Percentiles rank a stretch among this genome's conserved stretches.
Conservation (phyloP, 176 grass and related monocot genomes). For the Cenchrus fungigraminus region DNA sequence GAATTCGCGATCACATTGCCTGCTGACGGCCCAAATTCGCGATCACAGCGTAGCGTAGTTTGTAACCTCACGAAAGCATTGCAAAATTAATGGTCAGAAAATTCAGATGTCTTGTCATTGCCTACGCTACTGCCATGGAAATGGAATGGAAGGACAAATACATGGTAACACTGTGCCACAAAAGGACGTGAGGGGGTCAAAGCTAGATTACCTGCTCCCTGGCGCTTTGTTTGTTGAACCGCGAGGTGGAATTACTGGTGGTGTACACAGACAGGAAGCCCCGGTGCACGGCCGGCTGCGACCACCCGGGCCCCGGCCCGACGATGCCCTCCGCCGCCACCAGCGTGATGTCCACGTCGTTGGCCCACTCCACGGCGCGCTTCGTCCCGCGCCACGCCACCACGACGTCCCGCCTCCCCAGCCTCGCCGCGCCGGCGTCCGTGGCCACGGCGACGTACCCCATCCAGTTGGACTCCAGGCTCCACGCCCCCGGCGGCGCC, state of each 20-base stretch:
- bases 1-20: neutral
- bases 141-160: neutral
- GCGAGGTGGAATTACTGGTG: slow-evolving; percentile 60
- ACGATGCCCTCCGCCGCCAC: slow-evolving; percentile 62
- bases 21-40: neutral
- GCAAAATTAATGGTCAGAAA: neutral
- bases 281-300: slow-evolving; percentile 64
- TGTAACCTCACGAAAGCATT: neutral
- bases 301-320: slow-evolving; percentile 16
- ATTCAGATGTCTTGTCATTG: neutral
- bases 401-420: slow-evolving; percentile 75
- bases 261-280: slow-evolving; percentile 83
- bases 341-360: slow-evolving; percentile 67
- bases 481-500: slow-evolving; percentile 48
- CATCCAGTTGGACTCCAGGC: slow-evolving; percentile 76
- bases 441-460: slow-evolving; percentile 86
- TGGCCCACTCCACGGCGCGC: slow-evolving; percentile 64
- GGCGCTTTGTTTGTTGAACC: slow-evolving; percentile 74
- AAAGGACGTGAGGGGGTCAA: neutral
- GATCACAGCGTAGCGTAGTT: neutral
- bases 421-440: slow-evolving; percentile 54
- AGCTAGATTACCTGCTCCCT: slow-evolving; percentile 69
- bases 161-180: neutral
- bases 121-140: neutral
- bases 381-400: slow-evolving; percentile 84